Base-by-base conservation (phyloP, 768 basidiomycete species). In the Fibroporia radiculosa region DNA sequence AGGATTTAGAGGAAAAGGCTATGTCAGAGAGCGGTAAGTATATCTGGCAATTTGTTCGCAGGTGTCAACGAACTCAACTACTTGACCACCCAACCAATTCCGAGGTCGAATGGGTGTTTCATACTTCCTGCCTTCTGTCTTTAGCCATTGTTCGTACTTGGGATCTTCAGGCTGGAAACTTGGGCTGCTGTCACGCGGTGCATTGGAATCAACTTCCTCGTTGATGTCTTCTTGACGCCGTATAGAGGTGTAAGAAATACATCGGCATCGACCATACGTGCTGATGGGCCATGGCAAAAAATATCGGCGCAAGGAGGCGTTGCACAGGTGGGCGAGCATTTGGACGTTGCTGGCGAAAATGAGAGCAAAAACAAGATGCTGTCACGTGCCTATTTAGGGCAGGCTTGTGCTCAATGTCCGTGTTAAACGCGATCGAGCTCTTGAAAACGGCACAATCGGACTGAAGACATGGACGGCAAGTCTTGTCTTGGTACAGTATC, bases 1-100 rank as follows among this genome's bases (percentile, higher is more conserved):
- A 4, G 78, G 78, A 57, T 95, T 93, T 64, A 87, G 68, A 11
- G 88, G 87, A 60, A 93, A 93, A 0, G 89, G 90, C 89, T 93
- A 46, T 14, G 43, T 36, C 19, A 43, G 10, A n/a, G 26, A 46
- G 35, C 25, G 12, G 3, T n/a, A 14, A n/a, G n/a, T n/a, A n/a
- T n/a, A n/a, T n/a, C n/a, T n/a, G n/a, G n/a, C n/a, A n/a, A n/a
- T n/a, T n/a, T n/a, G n/a, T n/a, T 39, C 25, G 45, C 22, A 50
- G 31, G 33, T 32, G 5, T 55, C 58, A 59, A 61, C 51, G 55
- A 57, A 70, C 73, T 68, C 64, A 58, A 79, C 82, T 67, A 72
- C 69, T 52, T 69, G 62, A 25, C 63, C 68, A 49, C 77, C 75
- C 7, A 90, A 66, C 80, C 82, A 89, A 45, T 81, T 78, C 32